Evolutionary conservation across 371 early-diverging fungal species (phyloP), one percentile per base, ranked within the genome.

Genomic region (Coemansia sp.): DNA sequence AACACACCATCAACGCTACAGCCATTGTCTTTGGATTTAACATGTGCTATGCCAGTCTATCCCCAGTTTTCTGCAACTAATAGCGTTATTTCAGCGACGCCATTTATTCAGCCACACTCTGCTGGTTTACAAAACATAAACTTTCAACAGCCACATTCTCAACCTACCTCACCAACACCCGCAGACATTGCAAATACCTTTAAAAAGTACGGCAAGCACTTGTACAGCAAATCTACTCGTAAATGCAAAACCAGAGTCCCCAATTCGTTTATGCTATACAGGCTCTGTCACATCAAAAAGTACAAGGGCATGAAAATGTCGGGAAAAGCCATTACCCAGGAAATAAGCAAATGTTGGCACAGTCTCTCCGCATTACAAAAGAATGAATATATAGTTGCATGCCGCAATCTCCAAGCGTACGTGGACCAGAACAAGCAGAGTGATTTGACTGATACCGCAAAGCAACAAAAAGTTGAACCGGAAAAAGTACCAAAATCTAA

Each of bases 241-340:
- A 20, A 52, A 52, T 52, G 14, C 53, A 52, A 56, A 56, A n/a
- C 28, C 7, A 16, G 28, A 12, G 57, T n/a, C 2, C 33, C 18
- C 18, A 56, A 56, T 33, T n/a, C 57, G n/a, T 56, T 30, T 33
- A 56, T 56, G 37, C n/a, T 28, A 16, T 56, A 37, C 37, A n/a
- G 37, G 4, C 37, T 56, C n/a, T 28, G 30, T n/a, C n/a, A 56
- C 18, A 58, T 52, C 14, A 52, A 52, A 21, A n/a, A 26, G 33
- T 58, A 58, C 20, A 58, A 39, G 18, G 39, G 39, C 58, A 58
- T n/a, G 2, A 14, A 25, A 5, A 58, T 52, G 53, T 52, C 53
- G 5, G n/a, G 26, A 6, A 25, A 21, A 11, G 53, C 20, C 9
- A 52, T 52, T 21, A 52, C 7, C 21, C 9, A 21, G 6, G 14